Evolutionary conservation across 2,329 filamentous ascomycete species (phyloP), one percentile per base, ranked within the genome.

Genomic region (Rhexocercosporidium sp.): DNA sequence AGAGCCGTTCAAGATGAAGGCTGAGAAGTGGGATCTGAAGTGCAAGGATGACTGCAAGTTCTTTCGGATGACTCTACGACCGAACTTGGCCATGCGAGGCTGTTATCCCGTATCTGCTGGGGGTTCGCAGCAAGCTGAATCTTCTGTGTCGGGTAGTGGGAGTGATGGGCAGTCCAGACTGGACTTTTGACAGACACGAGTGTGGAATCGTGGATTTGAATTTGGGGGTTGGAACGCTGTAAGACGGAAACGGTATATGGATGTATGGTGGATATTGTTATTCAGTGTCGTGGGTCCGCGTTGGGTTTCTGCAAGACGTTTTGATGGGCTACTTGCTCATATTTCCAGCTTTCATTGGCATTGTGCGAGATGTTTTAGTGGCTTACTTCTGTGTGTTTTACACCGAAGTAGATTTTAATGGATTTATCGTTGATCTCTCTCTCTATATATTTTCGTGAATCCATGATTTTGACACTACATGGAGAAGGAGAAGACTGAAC

Each of bases 1-100:
- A 11, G 60, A 68, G 20, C 64, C 65, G 9, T 76, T 75, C 64
- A 70, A 69, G 46, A 64, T 73, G 60, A 70, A 69, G 49, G 70
- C 71, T 14, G 72, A 74, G 66, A 72, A 73, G 54, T 75, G 73
- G 73, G 73, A 76, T 66, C 22, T 75, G 29, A 76, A 76, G 56
- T 76, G 74, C 37, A 29, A 56, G 37, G 41, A 65, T 25, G 65
- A 76, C 65, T 61, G 62, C 12, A 71, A 46, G 27, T 76, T 76
- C 59, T 75, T 73, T 49, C 66, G 73, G 22, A 60, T 76, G 70
- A 69, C 62, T 6, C 64, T 75, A 41, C 68, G 73, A 34, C 73
- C 74, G 20, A 75, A 76, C 51, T 47, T 76, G 61, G 64, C 41
- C 12, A 66, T 70, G 67, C 66, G 69, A 63, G 65, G 62, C n/a